Evolutionary conservation across 2,329 filamentous ascomycete genomes (phyloP), one percentile per base, ranked within the genome.

Genomic region (Colletotrichum filicis): DNA sequence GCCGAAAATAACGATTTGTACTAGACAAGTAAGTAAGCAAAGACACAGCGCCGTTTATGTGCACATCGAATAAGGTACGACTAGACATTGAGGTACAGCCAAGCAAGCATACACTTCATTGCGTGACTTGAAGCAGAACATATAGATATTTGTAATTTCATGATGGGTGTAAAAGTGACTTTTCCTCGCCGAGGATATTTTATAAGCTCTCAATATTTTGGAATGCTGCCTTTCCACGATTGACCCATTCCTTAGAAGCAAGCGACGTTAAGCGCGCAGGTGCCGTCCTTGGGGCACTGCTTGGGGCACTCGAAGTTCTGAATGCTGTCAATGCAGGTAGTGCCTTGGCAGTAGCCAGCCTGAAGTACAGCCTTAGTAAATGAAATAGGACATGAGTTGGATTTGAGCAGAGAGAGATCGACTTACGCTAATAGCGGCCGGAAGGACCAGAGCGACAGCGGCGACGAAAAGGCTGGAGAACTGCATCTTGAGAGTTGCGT

Each of bases 331-430:
- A 49, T 22, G 19, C 42, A 49, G 42, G 19, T 49, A 7, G 42
- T 49, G 16, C 42, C 42, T 22, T 49, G 42, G 42, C 42, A 49
- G 42, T 49, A 49, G 42, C 42, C 19, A 22, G 42, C 42, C 42
- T 49, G 19, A 22, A 19, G 42, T 49, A 3, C 4, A 49, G 19
- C 19, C 4, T 49, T n/a, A 22, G 42, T 49, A 8, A 49, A 22
- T 22, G 3, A 46, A 2, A 9, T 7, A n/a, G 6, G 1, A 0
- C 3, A 1, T n/a, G 42, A 1, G 6, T n/a, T 49, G 3, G 7
- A 22, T 49, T n/a, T 49, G 42, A 49, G 19, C 19, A 49, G 4
- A 5, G 19, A 19, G n/a, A 9, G 1, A 22, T 22, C 7, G 8
- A 49, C 42, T 49, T 49, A 49, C 42, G 19, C 42, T 49, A n/a